Evolutionary conservation across 805 yeast species (phyloP).

Genomic region (Sugiyamaella americana): DNA sequence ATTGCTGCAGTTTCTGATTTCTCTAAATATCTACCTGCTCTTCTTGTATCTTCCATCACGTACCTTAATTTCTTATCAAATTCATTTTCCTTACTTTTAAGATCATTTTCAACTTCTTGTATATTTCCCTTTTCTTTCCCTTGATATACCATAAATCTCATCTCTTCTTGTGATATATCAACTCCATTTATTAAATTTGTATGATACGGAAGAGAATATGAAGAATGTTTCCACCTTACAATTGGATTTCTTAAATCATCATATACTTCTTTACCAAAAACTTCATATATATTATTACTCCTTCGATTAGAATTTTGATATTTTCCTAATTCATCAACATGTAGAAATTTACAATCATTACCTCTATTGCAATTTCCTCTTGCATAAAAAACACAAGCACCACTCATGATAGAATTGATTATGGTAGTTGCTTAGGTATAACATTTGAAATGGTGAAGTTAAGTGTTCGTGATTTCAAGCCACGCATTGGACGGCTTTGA

Average conservation of each 20-base stretch:
- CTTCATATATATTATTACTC: slow-evolving; percentile 6
- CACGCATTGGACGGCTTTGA: no score
- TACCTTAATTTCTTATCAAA: slow-evolving; percentile 39
- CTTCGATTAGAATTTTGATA: neutral
- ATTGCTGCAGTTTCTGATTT: slow-evolving; percentile 29
- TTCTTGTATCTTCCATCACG: slow-evolving; percentile 37
- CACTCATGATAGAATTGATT: neutral
- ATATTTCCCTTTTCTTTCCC: slow-evolving; percentile 7
- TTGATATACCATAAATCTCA: slow-evolving; percentile 16
- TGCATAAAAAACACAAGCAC: neutral
- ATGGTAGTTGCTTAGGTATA: no score
- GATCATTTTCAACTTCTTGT: slow-evolving; percentile 5
- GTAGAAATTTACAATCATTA: slow-evolving; percentile 12
- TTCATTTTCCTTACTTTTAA: slow-evolving; percentile 37
- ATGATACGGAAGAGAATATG: slow-evolving; percentile 11
- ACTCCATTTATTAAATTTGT: slow-evolving; percentile 13
- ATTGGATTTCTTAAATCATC: slow-evolving; percentile 6
- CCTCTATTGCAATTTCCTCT: slow-evolving; percentile 17
- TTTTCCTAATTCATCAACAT: slow-evolving; percentile 8
- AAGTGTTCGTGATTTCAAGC: no score
- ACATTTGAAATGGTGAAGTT: no score
- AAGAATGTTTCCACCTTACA: slow-evolving; percentile 13
- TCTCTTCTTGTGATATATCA: slow-evolving; percentile 22
- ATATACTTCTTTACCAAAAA: slow-evolving; percentile 3
- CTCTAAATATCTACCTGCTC: slow-evolving; percentile 56